Evolutionary conservation across 2,329 filamentous ascomycete genomes (phyloP).

Genomic region (Calonectria leucothoes): DNA sequence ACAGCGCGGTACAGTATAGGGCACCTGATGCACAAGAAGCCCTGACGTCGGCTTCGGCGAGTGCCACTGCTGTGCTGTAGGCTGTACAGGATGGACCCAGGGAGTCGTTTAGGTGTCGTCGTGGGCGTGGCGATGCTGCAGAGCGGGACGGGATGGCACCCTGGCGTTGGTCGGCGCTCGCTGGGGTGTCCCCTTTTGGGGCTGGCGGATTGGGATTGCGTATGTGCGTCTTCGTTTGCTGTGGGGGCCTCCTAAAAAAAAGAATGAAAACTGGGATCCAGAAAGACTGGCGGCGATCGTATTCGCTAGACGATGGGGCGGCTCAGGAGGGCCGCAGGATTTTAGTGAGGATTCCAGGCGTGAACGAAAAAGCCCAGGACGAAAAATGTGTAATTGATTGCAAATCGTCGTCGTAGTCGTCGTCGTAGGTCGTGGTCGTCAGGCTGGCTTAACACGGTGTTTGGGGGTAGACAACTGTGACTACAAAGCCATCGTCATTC

Average conservation of each 20-base stretch:
- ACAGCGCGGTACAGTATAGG: constrained; percentile 1
- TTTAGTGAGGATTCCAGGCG: constrained; percentile 1
- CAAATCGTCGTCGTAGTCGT: constrained; percentile 18
- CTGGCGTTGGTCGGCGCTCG: constrained; percentile 15
- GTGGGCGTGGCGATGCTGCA: constrained; percentile 35
- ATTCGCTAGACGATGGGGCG: constrained; percentile 35
- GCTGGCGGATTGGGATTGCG: constrained; percentile 21
- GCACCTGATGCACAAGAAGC: not conserved
- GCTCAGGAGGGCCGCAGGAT: constrained; percentile 12
- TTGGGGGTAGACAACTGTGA: not conserved
- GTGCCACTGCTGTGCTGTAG: constrained; percentile 3
- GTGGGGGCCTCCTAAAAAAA: constrained; percentile 31
- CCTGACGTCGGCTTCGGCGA: constrained; percentile 1
- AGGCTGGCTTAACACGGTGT: not conserved
- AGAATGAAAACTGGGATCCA: constrained; percentile 21
- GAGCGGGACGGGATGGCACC: constrained; percentile 16
- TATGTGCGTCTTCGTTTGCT: constrained; percentile 26
- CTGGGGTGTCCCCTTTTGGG: constrained; percentile 18
- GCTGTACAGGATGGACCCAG: constrained; percentile 1
- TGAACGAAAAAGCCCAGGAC: not conserved
- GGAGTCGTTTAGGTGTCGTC: constrained; percentile 2
- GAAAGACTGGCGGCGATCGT: constrained; percentile 34
- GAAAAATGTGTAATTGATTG: constrained; percentile 9
- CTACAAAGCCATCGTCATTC: constrained; percentile 20
- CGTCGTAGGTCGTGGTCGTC: constrained; percentile 6